A percentile compares a stretch with the other conserved stretches of the same genome.
Evolutionary conservation across 2,329 filamentous ascomycete species (phyloP).

Genomic region (Nigrospora osmanthi): DNA sequence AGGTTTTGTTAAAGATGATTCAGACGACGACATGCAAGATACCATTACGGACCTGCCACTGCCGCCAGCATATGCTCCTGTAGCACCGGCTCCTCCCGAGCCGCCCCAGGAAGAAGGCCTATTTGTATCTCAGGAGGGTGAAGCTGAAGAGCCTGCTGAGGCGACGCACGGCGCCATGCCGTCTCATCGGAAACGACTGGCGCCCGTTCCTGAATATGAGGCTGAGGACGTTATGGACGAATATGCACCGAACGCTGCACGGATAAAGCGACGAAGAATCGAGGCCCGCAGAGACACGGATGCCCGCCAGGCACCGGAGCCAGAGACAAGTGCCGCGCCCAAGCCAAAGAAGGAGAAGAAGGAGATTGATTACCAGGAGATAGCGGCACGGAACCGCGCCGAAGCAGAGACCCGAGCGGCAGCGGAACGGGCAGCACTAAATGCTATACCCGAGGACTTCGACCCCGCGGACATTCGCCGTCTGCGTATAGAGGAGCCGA

Average conservation of each 20-base stretch:
- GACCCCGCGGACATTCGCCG: conserved; percentile 67
- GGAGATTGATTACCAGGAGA: conserved; percentile 61
- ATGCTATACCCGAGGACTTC: conserved; percentile 50
- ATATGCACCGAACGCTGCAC: conserved; percentile 68
- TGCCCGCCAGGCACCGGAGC: conserved; percentile 16
- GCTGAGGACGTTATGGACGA: conserved; percentile 56
- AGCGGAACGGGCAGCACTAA: conserved; percentile 46
- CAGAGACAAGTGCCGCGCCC: conserved; percentile 15
- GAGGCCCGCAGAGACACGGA: conserved; percentile 45
- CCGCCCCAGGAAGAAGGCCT: conserved; percentile 32
- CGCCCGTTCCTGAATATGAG: conserved; percentile 17
- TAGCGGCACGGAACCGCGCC: conserved; percentile 51
- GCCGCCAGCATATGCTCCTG: conserved; percentile 3
- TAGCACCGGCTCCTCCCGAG: conserved; percentile 20
- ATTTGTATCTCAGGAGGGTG: conserved; percentile 47
- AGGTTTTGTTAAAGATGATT: conserved; percentile 46
- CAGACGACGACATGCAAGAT: conserved; percentile 29
- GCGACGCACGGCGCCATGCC: conserved; percentile 9
- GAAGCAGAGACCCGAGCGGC: conserved; percentile 58
- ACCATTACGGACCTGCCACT: conserved; percentile 19
- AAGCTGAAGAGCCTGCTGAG: conserved; percentile 15
- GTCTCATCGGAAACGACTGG: conserved; percentile 37
- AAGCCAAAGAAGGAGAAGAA: conserved; percentile 41
- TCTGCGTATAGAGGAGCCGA: conserved; percentile 69
- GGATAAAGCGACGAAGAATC: conserved; percentile 70